phyloP scores from a whole-genome alignment of 2,329 filamentous ascomycete species.

The Beauveria asiatica region DNA sequence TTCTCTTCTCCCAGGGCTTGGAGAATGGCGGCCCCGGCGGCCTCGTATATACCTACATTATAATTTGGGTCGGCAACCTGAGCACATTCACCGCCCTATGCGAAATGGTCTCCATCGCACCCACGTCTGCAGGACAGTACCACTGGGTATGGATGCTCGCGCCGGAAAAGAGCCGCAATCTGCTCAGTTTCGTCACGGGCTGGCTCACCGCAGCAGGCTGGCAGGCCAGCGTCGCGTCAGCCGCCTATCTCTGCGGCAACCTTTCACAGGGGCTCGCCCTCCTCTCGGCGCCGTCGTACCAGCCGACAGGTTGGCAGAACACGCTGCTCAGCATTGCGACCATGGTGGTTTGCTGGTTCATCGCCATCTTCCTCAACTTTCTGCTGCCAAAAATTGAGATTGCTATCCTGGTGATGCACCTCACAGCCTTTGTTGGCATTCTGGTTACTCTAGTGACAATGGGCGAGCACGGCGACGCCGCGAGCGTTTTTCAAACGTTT shows the following conservation, averaged over 20 bases:
- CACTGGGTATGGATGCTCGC: conserved; percentile 45
- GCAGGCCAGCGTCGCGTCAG: conserved; percentile 19
- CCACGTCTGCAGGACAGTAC: conserved; percentile 46
- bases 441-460: neutral
- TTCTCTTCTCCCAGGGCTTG: conserved; percentile 19
- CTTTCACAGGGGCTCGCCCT: neutral
- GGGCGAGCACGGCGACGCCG: conserved; percentile 5
- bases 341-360: neutral
- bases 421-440: conserved; percentile 8
- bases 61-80: conserved; percentile 33
- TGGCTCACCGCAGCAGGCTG: conserved; percentile 21
- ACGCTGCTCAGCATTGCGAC: conserved; percentile 6
- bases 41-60: conserved; percentile 39
- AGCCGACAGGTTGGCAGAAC: conserved; percentile 4
- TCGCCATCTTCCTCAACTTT: neutral
- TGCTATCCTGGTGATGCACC: conserved; percentile 7
- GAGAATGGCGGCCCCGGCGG: conserved; percentile 39
- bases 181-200: conserved; percentile 20
- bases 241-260: conserved; percentile 1
- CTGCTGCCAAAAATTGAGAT: conserved; percentile 11
- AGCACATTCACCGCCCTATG: conserved; percentile 24
- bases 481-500: conserved; percentile 6
- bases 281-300: neutral
- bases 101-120: conserved; percentile 32
- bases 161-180: conserved; percentile 35